Conservation (phyloP, 116 monocot genomes). For the Trichopus zeylanicus region DNA sequence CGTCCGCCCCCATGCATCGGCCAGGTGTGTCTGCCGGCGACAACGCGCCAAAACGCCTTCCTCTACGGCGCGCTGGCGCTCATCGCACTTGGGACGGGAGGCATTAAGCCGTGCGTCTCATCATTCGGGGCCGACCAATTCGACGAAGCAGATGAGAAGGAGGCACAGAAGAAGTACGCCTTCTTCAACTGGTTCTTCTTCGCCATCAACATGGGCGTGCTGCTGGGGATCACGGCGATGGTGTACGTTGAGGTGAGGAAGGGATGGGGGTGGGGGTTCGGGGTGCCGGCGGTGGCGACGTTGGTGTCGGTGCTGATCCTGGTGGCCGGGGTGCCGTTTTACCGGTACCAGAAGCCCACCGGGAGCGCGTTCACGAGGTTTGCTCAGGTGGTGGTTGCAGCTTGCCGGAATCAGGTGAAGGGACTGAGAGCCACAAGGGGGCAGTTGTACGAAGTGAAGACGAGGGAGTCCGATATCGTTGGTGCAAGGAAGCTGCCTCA, state of each 20-base stretch:
- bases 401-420: slow-evolving; percentile 15
- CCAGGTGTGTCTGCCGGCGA: slow-evolving; percentile 5
- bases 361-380: slow-evolving; percentile 40
- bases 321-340: slow-evolving; percentile 15
- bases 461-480: slow-evolving; percentile 21
- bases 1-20: slow-evolving; percentile 15
- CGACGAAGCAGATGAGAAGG: slow-evolving; percentile 33
- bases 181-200: slow-evolving; percentile 62
- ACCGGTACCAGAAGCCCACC: slow-evolving; percentile 23
- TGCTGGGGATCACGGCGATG: slow-evolving; percentile 26
- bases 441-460: slow-evolving; percentile 24
- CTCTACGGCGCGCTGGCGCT: slow-evolving; percentile 13
- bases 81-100: slow-evolving; percentile 31
- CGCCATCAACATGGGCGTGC: slow-evolving; percentile 33
- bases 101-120: slow-evolving; percentile 46
- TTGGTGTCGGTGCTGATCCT: slow-evolving; percentile 16
- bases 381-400: slow-evolving; percentile 29
- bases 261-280: slow-evolving; percentile 30
- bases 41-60: slow-evolving; percentile 11
- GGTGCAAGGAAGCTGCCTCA: slow-evolving; percentile 24
- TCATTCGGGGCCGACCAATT: slow-evolving; percentile 61
- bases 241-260: slow-evolving; percentile 23
- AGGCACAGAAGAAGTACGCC: slow-evolving; percentile 27
- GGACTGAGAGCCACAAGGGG: not conserved
- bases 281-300: slow-evolving; percentile 8